A percentile compares a stretch with the other conserved stretches of the same genome.
Evolutionary conservation across 2,329 filamentous ascomycete genomes (phyloP).

Genomic region (Rutstroemia sp.): DNA sequence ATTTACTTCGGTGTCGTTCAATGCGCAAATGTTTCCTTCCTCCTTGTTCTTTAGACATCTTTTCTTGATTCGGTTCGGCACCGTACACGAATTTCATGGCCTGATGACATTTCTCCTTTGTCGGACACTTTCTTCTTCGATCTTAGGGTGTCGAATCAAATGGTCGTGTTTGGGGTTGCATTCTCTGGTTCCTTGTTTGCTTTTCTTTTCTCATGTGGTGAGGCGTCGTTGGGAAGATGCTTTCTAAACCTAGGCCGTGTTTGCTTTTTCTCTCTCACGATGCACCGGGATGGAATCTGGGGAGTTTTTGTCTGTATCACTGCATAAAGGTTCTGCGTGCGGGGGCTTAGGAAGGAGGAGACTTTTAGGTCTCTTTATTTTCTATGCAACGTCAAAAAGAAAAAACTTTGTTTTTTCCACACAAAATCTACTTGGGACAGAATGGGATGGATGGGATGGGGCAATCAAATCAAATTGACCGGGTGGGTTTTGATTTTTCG

Average conservation of each 20-base stretch:
- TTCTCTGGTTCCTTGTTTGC: slow-evolving; percentile 14
- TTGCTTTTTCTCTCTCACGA: slow-evolving; percentile 5
- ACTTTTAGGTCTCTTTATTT: slow-evolving; percentile 1
- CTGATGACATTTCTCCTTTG: slow-evolving; percentile 24
- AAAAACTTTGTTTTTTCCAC: neutral
- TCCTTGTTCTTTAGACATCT: slow-evolving; percentile 21
- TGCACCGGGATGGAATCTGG: slow-evolving; percentile 10
- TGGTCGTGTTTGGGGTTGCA: slow-evolving; percentile 19
- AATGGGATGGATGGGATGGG: too few relatives aligned
- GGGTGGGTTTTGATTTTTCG: neutral
- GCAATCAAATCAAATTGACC: too few relatives aligned
- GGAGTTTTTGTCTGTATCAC: slow-evolving; percentile 12
- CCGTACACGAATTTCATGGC: slow-evolving; percentile 28
- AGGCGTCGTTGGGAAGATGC: slow-evolving; percentile 12
- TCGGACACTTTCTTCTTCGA: slow-evolving; percentile 6
- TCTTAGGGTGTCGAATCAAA: slow-evolving; percentile 8
- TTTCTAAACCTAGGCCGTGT: neutral
- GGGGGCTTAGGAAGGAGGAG: slow-evolving; percentile 7
- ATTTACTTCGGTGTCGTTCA: slow-evolving; percentile 25
- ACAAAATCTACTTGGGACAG: neutral
- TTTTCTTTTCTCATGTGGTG: slow-evolving; percentile 3
- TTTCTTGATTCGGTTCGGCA: slow-evolving; percentile 22
- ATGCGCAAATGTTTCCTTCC: slow-evolving; percentile 16
- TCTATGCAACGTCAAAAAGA: neutral
- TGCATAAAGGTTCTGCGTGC: slow-evolving; percentile 9